Base-by-base conservation (phyloP, 1,284 basidiomycete species). In the Stygiomarasmius scandens region DNA sequence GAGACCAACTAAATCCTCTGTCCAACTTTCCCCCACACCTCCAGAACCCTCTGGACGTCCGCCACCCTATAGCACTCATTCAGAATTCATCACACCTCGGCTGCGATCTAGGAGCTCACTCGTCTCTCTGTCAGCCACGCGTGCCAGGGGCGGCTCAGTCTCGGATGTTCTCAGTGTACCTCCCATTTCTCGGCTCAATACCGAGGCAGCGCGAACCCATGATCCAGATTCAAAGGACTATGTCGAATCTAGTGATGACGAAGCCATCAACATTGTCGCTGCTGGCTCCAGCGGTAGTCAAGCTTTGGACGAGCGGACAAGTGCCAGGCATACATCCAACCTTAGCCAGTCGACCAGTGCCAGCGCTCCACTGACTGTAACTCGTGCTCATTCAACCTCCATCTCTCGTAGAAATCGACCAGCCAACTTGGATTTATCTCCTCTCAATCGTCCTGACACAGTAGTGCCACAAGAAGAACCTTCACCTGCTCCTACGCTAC, bases 231-330 rank as follows among this genome's bases (percentile, higher is more conserved):
- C 71, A n/a, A 87, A 87, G 63, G 77, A 76, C 56, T 90, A 89
- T 88, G 70, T 76, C 24, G 83, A 87, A 60, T 85, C 81, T 2
- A 92, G 89, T 64, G 91, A 93, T 61, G 90, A 93, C 52, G 91
- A 93, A 69, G 91, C 89, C 12, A 90, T 93, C 56, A 84, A 90
- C 64, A 76, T 90, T 46, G 82, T 92, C 45, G 87, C 90, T 1
- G 90, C 90, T 10, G 89, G 84, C 14, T 80, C 88, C 9, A 89
- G 88, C 60, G 90, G 90, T 12, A 88, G 89, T 65, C 88, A 87
- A 65, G 85, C 86, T 24, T 69, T 93, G 54, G 91, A 93, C 65
- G 90, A 93, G 69, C 83, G 90, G 27, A 93, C 90, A 0, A 92
- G 90, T 67, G 78, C 84, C 14, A 54, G 45, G 38, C 70, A 77